Conservation (phyloP, 2,329 filamentous ascomycete species). For the Claviceps fusiformis region DNA sequence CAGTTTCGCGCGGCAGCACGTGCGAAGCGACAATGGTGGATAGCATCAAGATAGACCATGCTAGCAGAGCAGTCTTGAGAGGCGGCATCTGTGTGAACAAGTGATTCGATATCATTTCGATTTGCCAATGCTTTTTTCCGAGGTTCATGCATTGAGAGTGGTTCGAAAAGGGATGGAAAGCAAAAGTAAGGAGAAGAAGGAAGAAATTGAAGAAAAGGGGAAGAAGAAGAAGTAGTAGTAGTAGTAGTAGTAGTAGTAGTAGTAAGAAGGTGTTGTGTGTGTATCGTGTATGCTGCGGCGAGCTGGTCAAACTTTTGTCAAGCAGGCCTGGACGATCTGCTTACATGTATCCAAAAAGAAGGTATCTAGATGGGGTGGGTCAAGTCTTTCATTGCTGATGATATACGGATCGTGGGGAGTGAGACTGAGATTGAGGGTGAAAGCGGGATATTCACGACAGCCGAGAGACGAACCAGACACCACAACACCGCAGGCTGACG, state of each 20-base stretch:
- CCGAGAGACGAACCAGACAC: not conserved
- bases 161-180: not conserved
- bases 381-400: not conserved
- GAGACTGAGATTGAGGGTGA: not conserved
- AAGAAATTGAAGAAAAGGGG: too few species aligned
- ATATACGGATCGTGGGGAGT: not conserved
- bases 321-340: not conserved
- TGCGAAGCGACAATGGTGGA: slow-evolving; percentile 21
- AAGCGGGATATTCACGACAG: not conserved
- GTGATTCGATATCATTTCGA: slow-evolving; percentile 15
- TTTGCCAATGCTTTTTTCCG: slow-evolving; percentile 3
- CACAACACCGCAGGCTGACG: not conserved
- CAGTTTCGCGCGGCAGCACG: slow-evolving; percentile 27
- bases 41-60: slow-evolving; percentile 20
- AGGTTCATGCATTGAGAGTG: not conserved
- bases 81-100: slow-evolving; percentile 22
- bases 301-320: not conserved
- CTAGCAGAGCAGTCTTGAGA: slow-evolving; percentile 19
- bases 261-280: not conserved
- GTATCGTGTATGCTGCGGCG: not conserved
- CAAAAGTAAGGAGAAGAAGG: not conserved
- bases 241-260: not conserved
- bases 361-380: not conserved
- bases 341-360: slow-evolving; percentile 2
- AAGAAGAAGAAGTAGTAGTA: not conserved